A percentile compares a stretch with the other conserved stretches of the same genome.
Conservation (phyloP, 78 protist genomes). For the Isochrysis galbana region DNA sequence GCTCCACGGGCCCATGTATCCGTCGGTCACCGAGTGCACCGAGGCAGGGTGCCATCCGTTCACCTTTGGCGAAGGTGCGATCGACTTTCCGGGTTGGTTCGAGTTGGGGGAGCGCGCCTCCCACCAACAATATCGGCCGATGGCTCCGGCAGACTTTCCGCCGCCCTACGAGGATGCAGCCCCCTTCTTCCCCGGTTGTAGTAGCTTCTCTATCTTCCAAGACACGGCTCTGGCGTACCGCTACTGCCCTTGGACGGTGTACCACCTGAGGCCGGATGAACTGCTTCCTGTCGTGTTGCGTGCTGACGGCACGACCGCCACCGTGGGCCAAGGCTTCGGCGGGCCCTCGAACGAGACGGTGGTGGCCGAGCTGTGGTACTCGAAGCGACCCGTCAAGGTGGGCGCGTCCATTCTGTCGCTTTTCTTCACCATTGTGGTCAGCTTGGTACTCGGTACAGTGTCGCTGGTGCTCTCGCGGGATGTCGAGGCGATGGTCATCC, state of each 20-base stretch:
- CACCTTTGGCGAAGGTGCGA: neutral
- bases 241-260: neutral
- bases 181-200: neutral
- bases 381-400: neutral
- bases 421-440: neutral
- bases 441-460: neutral
- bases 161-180: neutral
- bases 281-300: neutral
- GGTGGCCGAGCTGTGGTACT: neutral
- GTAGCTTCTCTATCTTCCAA: neutral
- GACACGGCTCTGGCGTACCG: neutral
- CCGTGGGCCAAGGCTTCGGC: neutral
- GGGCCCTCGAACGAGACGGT: neutral
- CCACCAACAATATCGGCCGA: neutral
- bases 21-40: neutral
- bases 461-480: neutral
- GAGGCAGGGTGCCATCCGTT: neutral
- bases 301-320: neutral
- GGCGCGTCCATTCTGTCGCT: neutral
- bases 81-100: neutral
- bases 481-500: neutral
- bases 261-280: neutral
- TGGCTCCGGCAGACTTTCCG: neutral
- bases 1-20: neutral
- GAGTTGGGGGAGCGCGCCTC: neutral